These are phyloP conservation scores for Podaxis sp. DNA, from an alignment of 768 basidiomycete species.

Conservation along the genomic window DNA sequence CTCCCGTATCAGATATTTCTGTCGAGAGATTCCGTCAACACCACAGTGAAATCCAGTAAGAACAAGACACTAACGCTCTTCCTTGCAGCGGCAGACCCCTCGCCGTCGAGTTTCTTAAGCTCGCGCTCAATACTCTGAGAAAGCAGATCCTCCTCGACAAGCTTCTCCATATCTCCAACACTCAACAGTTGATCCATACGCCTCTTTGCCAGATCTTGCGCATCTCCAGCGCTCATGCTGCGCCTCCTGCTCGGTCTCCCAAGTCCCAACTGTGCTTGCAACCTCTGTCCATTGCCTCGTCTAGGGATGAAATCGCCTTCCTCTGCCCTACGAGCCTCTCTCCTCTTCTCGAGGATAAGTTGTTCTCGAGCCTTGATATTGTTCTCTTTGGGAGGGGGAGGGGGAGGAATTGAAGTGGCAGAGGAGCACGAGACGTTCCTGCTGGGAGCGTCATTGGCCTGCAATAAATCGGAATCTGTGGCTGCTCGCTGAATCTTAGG, in stretches of 20 bases:
- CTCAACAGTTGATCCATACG: constrained; percentile 39
- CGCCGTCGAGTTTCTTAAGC: constrained; percentile 56
- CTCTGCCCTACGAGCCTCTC: constrained; percentile 58
- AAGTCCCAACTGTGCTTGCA: constrained; percentile 33
- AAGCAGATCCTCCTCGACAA: constrained; percentile 49
- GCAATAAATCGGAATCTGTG: constrained; percentile 48
- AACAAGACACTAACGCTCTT: constrained; percentile 39
- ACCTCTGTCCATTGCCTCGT: constrained; percentile 17
- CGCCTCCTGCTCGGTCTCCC: constrained; percentile 60
- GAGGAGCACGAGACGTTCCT: constrained; percentile 45
- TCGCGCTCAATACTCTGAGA: constrained; percentile 75
- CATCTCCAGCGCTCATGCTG: constrained; percentile 81
- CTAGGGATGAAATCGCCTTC: constrained; percentile 36
- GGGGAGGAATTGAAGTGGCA: constrained; percentile 38
- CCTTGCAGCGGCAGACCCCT: constrained; percentile 31
- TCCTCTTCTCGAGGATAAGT: constrained; percentile 68
- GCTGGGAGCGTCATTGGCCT: constrained; percentile 37
- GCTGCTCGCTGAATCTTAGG: constrained; percentile 47
- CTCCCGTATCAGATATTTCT: constrained; percentile 84
- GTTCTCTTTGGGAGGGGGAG: constrained; percentile 56
- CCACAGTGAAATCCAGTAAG: constrained; percentile 12
- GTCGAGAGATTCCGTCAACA: constrained; percentile 21
- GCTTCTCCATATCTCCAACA: constrained; percentile 30
- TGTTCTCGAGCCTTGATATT: constrained; percentile 67
- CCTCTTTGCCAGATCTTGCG: constrained; percentile 43